Evolutionary conservation across 2,329 filamentous ascomycete genomes (phyloP).

Genomic region (Exophiala calicioides): DNA sequence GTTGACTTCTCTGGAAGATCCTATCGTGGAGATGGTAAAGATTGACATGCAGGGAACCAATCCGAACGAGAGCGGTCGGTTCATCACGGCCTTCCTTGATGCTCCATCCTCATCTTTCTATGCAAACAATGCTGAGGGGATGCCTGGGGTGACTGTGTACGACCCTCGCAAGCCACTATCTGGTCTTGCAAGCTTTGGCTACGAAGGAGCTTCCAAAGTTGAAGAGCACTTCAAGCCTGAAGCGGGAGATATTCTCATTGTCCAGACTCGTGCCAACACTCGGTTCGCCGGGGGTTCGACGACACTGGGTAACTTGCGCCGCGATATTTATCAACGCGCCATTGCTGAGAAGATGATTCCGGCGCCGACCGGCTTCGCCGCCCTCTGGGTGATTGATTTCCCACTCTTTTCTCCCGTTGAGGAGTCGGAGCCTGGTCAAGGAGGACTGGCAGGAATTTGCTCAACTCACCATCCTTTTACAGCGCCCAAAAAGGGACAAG

Average conservation of each 20-base stretch:
- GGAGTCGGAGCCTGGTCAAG: slow-evolving; percentile 73
- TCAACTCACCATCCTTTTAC: slow-evolving; percentile 97
- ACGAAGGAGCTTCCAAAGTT: slow-evolving; percentile 64
- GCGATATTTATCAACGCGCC: slow-evolving; percentile 67
- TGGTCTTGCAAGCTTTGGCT: slow-evolving; percentile 76
- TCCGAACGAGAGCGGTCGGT: slow-evolving; percentile 57
- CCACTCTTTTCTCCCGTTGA: slow-evolving; percentile 81
- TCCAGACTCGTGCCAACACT: slow-evolving; percentile 71
- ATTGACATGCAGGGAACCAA: slow-evolving; percentile 49
- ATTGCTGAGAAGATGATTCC: slow-evolving; percentile 62
- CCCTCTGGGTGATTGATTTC: slow-evolving; percentile 87
- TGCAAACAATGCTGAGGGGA: slow-evolving; percentile 70
- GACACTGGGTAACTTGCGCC: slow-evolving; percentile 70
- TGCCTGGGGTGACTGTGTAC: slow-evolving; percentile 74
- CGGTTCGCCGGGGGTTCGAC: slow-evolving; percentile 69
- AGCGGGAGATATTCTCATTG: slow-evolving; percentile 75
- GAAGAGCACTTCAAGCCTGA: slow-evolving; percentile 57
- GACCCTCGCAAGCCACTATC: slow-evolving; percentile 72
- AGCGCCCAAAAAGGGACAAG: slow-evolving; percentile 69
- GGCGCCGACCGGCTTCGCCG: slow-evolving; percentile 58
- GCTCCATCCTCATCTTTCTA: slow-evolving; percentile 60
- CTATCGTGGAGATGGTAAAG: slow-evolving; percentile 73
- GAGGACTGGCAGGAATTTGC: slow-evolving; percentile 74
- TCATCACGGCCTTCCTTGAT: slow-evolving; percentile 72
- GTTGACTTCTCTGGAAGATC: slow-evolving; percentile 68